Conservation (phyloP, 2,329 filamentous ascomycete genomes). For the Ophiostoma tasmaniense region DNA sequence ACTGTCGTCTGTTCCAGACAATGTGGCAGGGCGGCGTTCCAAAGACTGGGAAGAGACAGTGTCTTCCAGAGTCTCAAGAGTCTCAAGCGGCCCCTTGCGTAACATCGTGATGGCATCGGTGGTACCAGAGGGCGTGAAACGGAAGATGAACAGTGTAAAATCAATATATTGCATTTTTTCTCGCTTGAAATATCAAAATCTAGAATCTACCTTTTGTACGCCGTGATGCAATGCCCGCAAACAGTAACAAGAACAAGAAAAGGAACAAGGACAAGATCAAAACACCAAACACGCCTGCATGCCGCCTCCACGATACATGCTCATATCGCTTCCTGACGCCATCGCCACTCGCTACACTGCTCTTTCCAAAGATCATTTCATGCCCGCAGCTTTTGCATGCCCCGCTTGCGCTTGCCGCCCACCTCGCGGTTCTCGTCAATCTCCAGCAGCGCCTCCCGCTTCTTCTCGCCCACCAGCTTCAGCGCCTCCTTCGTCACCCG, state of each 20-base stretch:
- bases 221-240: constrained; percentile 3
- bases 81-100: neutral
- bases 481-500: constrained; percentile 76
- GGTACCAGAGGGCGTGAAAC: neutral
- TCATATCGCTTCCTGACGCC: neutral
- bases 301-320: neutral
- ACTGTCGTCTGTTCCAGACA: neutral
- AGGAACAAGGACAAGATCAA: too few species aligned
- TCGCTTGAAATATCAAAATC: neutral
- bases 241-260: neutral
- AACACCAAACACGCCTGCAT: neutral
- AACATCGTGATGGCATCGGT: neutral
- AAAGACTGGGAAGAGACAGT: neutral
- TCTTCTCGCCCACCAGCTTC: constrained; percentile 91
- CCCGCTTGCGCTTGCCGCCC: constrained; percentile 67
- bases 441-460: constrained; percentile 80
- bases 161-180: neutral
- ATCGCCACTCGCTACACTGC: neutral
- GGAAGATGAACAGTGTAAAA: neutral
- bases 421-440: constrained; percentile 91
- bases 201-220: neutral
- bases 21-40: neutral
- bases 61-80: neutral
- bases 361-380: neutral
- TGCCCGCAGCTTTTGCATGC: constrained; percentile 46